Evolutionary conservation across 352 stramenopile species (phyloP).

Genomic region (Achlya hypogyna): DNA sequence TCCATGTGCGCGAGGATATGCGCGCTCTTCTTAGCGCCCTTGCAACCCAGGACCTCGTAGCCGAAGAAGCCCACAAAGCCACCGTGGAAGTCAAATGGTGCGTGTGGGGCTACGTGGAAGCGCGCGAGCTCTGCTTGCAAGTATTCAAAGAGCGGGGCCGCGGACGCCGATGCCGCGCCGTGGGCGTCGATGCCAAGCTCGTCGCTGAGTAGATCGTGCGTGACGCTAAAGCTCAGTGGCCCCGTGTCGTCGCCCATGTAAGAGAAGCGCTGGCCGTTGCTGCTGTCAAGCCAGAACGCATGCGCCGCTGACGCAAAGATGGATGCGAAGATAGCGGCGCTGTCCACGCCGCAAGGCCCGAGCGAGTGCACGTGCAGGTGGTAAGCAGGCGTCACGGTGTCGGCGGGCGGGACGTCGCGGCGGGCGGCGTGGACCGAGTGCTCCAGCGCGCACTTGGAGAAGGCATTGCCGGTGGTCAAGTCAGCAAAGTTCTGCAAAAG

Average conservation of each 20-base stretch:
- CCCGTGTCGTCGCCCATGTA: slow-evolving; percentile 65
- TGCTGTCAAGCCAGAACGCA: slow-evolving; percentile 78
- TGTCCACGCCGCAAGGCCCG: not conserved
- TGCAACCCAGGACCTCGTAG: slow-evolving; percentile 65
- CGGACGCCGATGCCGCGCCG: not conserved
- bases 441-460: slow-evolving; percentile 40
- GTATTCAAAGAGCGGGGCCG: not conserved
- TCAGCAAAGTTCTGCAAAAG: slow-evolving; percentile 87
- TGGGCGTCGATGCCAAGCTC: slow-evolving; percentile 33
- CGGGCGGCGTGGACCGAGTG: slow-evolving; percentile 28
- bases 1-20: slow-evolving; percentile 28
- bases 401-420: not conserved
- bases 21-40: slow-evolving; percentile 11
- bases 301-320: slow-evolving; percentile 38
- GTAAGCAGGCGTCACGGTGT: not conserved
- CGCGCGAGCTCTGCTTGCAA: slow-evolving; percentile 7
- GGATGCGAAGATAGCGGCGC: slow-evolving; percentile 34
- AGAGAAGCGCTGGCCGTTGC: slow-evolving; percentile 58
- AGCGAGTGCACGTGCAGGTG: not conserved
- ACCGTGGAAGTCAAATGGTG: slow-evolving; percentile 72
- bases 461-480: slow-evolving; percentile 32
- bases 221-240: slow-evolving; percentile 47
- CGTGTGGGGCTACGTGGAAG: slow-evolving; percentile 9
- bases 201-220: slow-evolving; percentile 52
- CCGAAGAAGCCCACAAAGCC: slow-evolving; percentile 85